Evolutionary conservation across 257 asterid genomes (phyloP).

Genomic region (Capsicum pubescens): DNA sequence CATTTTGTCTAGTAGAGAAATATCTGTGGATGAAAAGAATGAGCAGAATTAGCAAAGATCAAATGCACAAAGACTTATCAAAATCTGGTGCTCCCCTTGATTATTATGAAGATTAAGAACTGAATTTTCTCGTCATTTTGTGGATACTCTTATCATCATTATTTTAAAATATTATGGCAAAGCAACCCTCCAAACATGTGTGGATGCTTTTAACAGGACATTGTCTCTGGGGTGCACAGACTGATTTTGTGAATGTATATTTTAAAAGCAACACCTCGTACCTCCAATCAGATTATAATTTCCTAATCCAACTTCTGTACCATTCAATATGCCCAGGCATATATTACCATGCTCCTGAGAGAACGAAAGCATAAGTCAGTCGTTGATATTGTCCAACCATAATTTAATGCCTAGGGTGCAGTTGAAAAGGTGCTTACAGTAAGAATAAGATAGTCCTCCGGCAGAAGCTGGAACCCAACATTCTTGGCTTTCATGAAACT

Average conservation of each 20-base stretch:
- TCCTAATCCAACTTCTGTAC: conserved; percentile 73
- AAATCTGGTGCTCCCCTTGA: background rate
- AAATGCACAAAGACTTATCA: background rate
- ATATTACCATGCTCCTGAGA: conserved; percentile 77
- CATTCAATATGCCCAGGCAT: conserved; percentile 89
- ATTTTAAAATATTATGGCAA: background rate
- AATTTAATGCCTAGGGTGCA: background rate
- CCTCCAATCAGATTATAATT: conserved; percentile 81
- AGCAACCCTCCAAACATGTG: too few species aligned
- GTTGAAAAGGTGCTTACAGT: conserved; percentile 53
- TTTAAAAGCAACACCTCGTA: conserved; percentile 28
- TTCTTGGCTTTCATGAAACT: conserved; percentile 53
- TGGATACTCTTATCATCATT: background rate
- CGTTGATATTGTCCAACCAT: background rate
- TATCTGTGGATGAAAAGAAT: conserved; percentile 49
- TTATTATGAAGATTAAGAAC: background rate
- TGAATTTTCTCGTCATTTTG: background rate
- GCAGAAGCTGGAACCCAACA: conserved; percentile 62
- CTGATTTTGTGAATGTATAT: too few species aligned
- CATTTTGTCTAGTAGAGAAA: conserved; percentile 79
- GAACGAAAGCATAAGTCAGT: background rate
- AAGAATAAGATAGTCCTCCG: conserved; percentile 78
- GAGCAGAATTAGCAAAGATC: conserved; percentile 27
- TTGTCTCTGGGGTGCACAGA: too few species aligned
- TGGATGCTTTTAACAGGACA: background rate